Percentiles rank a stretch among this genome's conserved stretches.
phyloP scores from a whole-genome alignment of 1,284 basidiomycete genomes.

The Leccinum solheimii region DNA sequence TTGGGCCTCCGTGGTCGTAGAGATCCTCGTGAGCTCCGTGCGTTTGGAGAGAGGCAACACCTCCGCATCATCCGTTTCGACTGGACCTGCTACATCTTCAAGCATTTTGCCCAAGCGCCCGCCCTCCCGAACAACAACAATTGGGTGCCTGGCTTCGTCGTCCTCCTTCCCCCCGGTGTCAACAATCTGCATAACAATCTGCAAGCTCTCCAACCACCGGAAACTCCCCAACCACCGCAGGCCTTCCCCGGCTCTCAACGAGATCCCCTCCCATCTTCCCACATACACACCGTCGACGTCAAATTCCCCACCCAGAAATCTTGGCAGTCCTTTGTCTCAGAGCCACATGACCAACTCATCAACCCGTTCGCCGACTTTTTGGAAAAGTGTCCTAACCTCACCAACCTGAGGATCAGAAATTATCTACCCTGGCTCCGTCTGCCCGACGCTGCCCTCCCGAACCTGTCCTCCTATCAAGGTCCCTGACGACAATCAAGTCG shows the following conservation, averaged over 20 bases:
- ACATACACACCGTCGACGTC: constrained; percentile 38
- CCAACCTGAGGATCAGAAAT: constrained; percentile 27
- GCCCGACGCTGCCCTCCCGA: constrained; percentile 31
- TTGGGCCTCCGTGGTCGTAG: constrained; percentile 27
- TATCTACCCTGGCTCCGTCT: constrained; percentile 30
- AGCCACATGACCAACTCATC: constrained; percentile 30
- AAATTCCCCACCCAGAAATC: constrained; percentile 36
- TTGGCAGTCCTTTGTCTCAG: constrained; percentile 32
- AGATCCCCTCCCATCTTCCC: constrained; percentile 30
- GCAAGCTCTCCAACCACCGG: constrained; percentile 12
- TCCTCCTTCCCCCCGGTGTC: constrained; percentile 13
- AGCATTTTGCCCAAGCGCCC: constrained; percentile 26
- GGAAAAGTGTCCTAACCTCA: constrained; percentile 26
- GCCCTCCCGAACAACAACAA: background rate
- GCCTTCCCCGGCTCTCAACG: constrained; percentile 11
- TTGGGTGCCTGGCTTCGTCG: constrained; percentile 20
- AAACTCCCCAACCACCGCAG: background rate
- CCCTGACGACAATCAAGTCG: constrained; percentile 33
- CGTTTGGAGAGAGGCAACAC: constrained; percentile 34
- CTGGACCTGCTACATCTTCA: constrained; percentile 41
- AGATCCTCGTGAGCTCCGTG: constrained; percentile 24
- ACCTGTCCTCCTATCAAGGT: constrained; percentile 32
- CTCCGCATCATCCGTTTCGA: constrained; percentile 41
- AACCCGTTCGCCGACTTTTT: constrained; percentile 29
- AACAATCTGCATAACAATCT: constrained; percentile 2